Base-by-base conservation (phyloP, 2,329 filamentous ascomycete genomes). In the Pseudogymnoascus sp. region DNA sequence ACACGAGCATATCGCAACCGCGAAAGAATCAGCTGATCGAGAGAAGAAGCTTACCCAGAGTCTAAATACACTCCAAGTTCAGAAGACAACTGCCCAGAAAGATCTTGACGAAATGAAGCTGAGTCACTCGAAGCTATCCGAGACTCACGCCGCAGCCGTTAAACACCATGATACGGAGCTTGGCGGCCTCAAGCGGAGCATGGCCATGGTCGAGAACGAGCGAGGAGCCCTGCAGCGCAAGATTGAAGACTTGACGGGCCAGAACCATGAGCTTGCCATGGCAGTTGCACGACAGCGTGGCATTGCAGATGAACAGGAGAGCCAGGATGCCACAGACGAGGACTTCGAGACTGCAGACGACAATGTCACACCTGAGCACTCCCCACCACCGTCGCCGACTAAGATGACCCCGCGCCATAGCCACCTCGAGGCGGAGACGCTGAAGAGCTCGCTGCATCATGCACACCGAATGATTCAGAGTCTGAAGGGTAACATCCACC, bases 391-490 rank as follows among this genome's bases (percentile, higher is more conserved):
- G 1, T 97, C 93, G 0, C 95, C 95, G 0, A 84, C 91, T 72
- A 99, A 97, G 78, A 88, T 87, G 64, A 97, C 93, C 1, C 93
- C 93, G 26, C 85, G 95, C 24, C 93, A 97, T 75, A 87, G 90
- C 38, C 87, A 91, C 76, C 82, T 99, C n/a, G 95, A 99, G 76
- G 89, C 91, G 0, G 95, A 99, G 77, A 99, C 95, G 0, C 79
- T 99, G 68, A 96, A 95, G 78, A 96, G 93, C 62, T 97, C 93
- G 26, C 82, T 97, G 29, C 88, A 92, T 68, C 95, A 99, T 74
- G 93, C 95, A 40, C 95, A 97, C 74, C 86, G 93, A 64, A 97
- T 96, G 77, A 97, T 99, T 64, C 93, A 97, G 74, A 96, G 91
- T 71, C 84, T 97, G 69, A 92, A 96, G 76, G 92, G 89, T 74